Evolutionary conservation across 176 grass and related monocot genomes (phyloP).

Genomic region (Pontederia paniculata): DNA sequence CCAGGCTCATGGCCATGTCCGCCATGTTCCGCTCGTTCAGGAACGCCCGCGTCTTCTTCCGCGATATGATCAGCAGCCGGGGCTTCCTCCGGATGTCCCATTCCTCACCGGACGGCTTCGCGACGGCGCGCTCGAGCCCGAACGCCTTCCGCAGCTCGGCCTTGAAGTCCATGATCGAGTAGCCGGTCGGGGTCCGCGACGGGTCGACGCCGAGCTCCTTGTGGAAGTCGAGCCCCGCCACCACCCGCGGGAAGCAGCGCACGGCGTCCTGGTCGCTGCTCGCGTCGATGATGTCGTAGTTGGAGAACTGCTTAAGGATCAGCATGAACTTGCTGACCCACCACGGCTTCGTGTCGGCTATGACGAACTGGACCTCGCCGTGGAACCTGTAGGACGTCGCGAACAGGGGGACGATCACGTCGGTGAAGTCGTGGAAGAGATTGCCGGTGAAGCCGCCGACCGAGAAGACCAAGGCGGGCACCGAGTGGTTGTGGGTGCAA

Average conservation of each 20-base stretch:
- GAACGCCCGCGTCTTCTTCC: constrained; percentile 29
- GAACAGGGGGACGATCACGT: constrained; percentile 72
- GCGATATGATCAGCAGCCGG: constrained; percentile 39
- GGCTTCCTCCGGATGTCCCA: constrained; percentile 47
- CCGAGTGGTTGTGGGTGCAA: constrained; percentile 42
- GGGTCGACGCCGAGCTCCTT: constrained; percentile 52
- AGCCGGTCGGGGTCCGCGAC: constrained; percentile 10
- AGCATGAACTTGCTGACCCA: constrained; percentile 49
- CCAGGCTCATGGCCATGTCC: constrained; percentile 53
- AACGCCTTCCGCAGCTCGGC: constrained; percentile 43
- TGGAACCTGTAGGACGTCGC: constrained; percentile 35
- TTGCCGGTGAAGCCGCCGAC: constrained; percentile 66
- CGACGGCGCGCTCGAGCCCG: constrained; percentile 46
- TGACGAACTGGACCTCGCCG: constrained; percentile 58
- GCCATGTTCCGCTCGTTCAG: constrained; percentile 57
- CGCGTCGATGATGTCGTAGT: constrained; percentile 51
- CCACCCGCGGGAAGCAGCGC: constrained; percentile 38
- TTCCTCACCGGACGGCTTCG: constrained; percentile 28
- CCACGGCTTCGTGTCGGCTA: constrained; percentile 56
- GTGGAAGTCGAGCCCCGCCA: constrained; percentile 52
- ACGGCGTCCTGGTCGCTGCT: constrained; percentile 28
- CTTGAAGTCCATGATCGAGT: constrained; percentile 42
- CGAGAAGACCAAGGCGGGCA: constrained; percentile 39
- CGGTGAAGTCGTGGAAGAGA: constrained; percentile 86
- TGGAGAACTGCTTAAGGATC: constrained; percentile 54